Base-by-base conservation (phyloP, 129 eudicot species). In the Apium graveolens region DNA sequence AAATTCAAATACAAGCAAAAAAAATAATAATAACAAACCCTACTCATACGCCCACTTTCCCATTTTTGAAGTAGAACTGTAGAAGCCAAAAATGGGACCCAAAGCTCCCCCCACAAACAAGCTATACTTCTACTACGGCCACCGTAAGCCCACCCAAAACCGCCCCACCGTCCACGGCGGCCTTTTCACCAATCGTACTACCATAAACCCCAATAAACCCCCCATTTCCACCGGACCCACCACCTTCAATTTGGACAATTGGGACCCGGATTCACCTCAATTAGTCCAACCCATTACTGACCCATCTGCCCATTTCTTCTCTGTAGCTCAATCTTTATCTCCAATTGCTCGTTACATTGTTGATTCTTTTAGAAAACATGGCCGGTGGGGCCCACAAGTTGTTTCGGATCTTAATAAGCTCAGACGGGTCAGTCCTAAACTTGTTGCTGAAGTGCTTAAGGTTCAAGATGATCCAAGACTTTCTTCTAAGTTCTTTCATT, bases 261-360 rank as follows among this genome's bases (percentile, higher is more conserved):
- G 98, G 98, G 87, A 82, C 87, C 98, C 98, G 43, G 89, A 94
- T 70, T 78, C 80, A 4, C 62, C 84, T 68, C 3, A 41, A n/a
- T 24, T 75, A 53, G 43, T 18, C 12, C 68, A 60, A 65, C 75
- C 68, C 46, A 57, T 84, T 24, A 82, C 53, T 27, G 86, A 82
- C 80, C 84, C 96, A 21, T 85, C 96, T 0, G 85, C 88, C 46
- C 81, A 80, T 8, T 90, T 90, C 89, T 94, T 94, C 86, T 68
- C 83, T 13, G 73, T 91, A 11, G 96, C 90, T 29, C 89, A 85
- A 83, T 81, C 84, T 21, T 86, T 94, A 37, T 91, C 98, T 20
- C 98, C 98, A 4, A 87, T 94, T 53, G 93, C 97, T 62, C 89
- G 97, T 14, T 94, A 88, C 93, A 90, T 94, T 41, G 84, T 87